Conservation (phyloP, 345 rosid genomes). For the Gynandropsis gynandra region DNA sequence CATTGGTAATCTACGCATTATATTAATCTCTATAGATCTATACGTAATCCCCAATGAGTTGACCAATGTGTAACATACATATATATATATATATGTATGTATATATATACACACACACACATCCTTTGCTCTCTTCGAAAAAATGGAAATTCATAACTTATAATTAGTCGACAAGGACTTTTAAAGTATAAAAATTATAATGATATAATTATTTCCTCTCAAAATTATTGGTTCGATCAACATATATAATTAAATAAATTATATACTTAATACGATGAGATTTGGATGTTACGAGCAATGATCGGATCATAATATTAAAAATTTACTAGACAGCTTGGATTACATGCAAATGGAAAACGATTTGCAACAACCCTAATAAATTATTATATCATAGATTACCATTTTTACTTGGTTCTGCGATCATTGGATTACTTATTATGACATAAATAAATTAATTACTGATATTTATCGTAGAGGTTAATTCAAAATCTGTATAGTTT, state of each 20-base stretch:
- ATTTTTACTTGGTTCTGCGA: background rate
- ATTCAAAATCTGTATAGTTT: too few species aligned
- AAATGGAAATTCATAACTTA: too few species aligned
- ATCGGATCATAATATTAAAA: conserved; percentile 12
- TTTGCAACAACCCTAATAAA: conserved; percentile 6
- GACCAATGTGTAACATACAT: conserved; percentile 18
- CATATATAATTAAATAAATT: conserved; percentile 4
- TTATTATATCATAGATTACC: conserved; percentile 8
- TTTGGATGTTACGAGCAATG: conserved; percentile 9
- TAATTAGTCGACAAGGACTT: too few species aligned
- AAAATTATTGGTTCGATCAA: conserved; percentile 19
- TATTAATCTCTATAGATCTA: conserved; percentile 18
- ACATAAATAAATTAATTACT: too few species aligned
- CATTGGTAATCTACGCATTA: conserved; percentile 22
- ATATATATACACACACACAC: too few species aligned
- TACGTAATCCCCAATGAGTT: conserved; percentile 13
- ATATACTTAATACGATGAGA: background rate
- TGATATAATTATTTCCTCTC: too few species aligned
- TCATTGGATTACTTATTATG: too few species aligned
- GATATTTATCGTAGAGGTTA: too few species aligned
- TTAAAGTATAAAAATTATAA: too few species aligned
- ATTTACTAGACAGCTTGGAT: conserved; percentile 18
- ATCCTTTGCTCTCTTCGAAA: too few species aligned
- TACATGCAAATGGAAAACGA: background rate
- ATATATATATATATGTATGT: too few species aligned